Conservation (phyloP, 768 basidiomycete species). For the Pleurotus salmoneostramineus region DNA sequence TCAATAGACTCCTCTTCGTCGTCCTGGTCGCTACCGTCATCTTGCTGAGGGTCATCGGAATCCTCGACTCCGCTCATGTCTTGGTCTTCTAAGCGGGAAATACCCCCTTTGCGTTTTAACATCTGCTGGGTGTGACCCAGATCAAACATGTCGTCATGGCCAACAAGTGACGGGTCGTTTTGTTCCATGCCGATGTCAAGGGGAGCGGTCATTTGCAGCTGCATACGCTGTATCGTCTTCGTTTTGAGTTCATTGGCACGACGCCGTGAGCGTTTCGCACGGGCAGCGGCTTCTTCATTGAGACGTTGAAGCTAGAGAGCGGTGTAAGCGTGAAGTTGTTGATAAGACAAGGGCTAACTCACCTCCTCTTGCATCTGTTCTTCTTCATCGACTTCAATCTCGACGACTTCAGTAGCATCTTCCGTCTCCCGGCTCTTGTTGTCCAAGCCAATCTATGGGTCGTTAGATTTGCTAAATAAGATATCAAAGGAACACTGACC, state of each 20-base stretch:
- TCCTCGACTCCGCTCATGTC: conserved; percentile 15
- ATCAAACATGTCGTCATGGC: conserved; percentile 88
- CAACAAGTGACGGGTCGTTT: conserved; percentile 67
- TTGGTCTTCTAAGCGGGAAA: conserved; percentile 27
- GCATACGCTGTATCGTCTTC: conserved; percentile 90
- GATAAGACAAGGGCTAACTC: conserved; percentile 1
- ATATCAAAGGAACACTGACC: conserved; percentile 35
- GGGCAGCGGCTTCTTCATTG: conserved; percentile 70
- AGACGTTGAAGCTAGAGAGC: conserved; percentile 73
- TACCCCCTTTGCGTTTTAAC: conserved; percentile 33
- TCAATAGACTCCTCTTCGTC: conserved; percentile 53
- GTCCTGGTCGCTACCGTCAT: conserved; percentile 38
- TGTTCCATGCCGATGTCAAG: conserved; percentile 91
- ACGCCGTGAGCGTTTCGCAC: conserved; percentile 76
- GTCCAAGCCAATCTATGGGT: conserved; percentile 63
- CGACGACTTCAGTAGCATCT: conserved; percentile 70
- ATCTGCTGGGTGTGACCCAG: conserved; percentile 56
- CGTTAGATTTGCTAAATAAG: background rate
- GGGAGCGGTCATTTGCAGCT: conserved; percentile 97
- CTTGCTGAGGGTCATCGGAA: conserved; percentile 34
- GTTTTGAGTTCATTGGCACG: conserved; percentile 85
- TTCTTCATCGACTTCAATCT: conserved; percentile 80
- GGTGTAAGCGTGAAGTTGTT: conserved; percentile 8
- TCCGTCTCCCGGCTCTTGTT: conserved; percentile 69
- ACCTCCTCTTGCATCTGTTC: conserved; percentile 90